Evolutionary conservation across 1,139 yeast species (phyloP).

Genomic region (Nakaseomyces glabratus): DNA sequence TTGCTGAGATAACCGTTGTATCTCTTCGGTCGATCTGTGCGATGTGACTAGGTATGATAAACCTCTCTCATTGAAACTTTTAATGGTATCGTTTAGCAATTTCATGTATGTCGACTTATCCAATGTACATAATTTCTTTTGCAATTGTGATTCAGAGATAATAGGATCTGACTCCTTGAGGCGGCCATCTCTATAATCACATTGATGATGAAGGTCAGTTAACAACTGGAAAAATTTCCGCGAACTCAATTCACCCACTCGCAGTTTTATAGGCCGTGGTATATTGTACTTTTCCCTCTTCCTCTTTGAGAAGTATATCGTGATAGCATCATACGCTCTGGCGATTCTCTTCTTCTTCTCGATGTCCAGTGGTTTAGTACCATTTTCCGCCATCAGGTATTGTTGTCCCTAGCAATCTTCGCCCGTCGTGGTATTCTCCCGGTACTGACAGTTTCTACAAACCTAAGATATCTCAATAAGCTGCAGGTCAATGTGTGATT

Average conservation of each 20-base stretch:
- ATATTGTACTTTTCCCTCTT: conserved; percentile 2
- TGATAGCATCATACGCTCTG: conserved; percentile 1
- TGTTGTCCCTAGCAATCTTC: too few relatives aligned
- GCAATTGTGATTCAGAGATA: conserved; percentile 3
- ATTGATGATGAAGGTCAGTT: conserved; percentile 1
- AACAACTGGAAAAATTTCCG: conserved; percentile 3
- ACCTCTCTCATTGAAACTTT: background rate
- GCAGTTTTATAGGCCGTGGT: conserved; percentile 1
- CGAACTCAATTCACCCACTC: background rate
- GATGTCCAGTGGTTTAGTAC: background rate
- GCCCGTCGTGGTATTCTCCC: too few relatives aligned
- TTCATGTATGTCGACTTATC: conserved; percentile 4
- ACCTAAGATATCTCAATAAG: too few relatives aligned
- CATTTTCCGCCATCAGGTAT: conserved; percentile 4
- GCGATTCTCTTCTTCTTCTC: conserved; percentile 1
- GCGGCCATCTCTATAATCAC: conserved; percentile 3
- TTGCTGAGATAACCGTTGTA: conserved; percentile 1
- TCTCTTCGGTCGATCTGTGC: background rate
- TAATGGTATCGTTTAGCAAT: background rate
- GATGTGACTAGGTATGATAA: conserved; percentile 2
- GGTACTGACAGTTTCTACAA: too few relatives aligned
- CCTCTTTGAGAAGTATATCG: background rate
- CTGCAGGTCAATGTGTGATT: too few relatives aligned
- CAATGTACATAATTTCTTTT: background rate
- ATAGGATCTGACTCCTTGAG: background rate